phyloP scores from a whole-genome alignment of 1,284 basidiomycete genomes.

The Gomphus sp. region DNA sequence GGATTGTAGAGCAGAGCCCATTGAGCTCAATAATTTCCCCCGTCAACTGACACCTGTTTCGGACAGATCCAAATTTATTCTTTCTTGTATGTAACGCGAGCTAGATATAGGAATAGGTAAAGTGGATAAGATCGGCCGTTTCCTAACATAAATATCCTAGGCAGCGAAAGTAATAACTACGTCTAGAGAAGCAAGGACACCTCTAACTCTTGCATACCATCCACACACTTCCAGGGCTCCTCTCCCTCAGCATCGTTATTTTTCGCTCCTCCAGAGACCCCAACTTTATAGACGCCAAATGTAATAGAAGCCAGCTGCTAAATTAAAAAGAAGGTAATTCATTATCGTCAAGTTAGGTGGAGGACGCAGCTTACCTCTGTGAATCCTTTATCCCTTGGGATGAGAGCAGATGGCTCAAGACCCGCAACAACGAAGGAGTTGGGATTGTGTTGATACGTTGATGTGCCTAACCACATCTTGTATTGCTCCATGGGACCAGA shows the following conservation, averaged over 20 bases:
- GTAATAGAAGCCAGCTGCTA: background rate
- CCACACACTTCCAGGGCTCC: background rate
- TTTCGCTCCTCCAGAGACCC: background rate
- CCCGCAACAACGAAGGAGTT: conserved; percentile 3
- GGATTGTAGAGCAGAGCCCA: no score
- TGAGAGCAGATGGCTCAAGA: background rate
- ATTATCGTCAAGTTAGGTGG: no score
- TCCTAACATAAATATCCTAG: no score
- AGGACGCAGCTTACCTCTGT: background rate
- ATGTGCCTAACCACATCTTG: conserved; percentile 2
- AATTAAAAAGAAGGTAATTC: background rate
- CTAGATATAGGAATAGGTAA: no score
- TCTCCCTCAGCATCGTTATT: background rate
- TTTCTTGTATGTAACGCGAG: no score
- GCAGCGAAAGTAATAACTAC: no score
- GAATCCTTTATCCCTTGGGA: background rate
- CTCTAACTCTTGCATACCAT: background rate
- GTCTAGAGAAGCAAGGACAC: background rate
- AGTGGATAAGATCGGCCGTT: no score
- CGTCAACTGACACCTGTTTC: no score
- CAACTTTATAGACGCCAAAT: background rate
- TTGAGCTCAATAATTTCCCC: no score
- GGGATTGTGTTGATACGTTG: background rate
- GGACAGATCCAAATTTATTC: no score
- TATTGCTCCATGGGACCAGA: background rate